These are phyloP conservation scores for Cryptococcus sp. DNA, from an alignment of 1,284 basidiomycete genomes.

Conservation along the genomic window DNA sequence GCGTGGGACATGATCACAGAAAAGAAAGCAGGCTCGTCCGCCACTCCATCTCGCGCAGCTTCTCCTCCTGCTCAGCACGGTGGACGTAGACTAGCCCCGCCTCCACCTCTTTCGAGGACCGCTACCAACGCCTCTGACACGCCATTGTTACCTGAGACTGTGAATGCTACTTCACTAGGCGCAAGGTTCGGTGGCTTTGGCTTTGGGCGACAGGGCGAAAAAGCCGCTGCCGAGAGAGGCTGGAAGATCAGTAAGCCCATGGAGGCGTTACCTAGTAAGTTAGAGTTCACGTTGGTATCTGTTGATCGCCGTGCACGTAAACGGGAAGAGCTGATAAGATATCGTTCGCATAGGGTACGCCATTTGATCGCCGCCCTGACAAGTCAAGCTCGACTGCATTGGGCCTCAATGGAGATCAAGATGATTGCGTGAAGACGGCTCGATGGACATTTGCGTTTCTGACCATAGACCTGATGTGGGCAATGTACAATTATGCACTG, in stretches of 20 bases:
- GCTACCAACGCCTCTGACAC: conserved; percentile 25
- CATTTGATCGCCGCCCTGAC: neutral
- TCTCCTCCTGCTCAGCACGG: neutral
- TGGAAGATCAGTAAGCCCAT: conserved; percentile 43
- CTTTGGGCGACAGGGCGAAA: conserved; percentile 74
- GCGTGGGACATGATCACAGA: conserved; percentile 47
- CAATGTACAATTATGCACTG: too few species aligned
- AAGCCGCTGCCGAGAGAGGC: conserved; percentile 66
- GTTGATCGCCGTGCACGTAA: neutral
- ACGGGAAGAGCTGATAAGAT: neutral
- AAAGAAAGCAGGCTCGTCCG: conserved; percentile 14
- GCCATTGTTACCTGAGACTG: conserved; percentile 29
- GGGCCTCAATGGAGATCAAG: too few species aligned
- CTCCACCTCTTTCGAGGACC: conserved; percentile 12
- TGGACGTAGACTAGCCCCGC: neutral
- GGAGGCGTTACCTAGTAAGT: conserved; percentile 45
- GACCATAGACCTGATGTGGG: too few species aligned
- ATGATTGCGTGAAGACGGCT: too few species aligned
- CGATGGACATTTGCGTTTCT: too few species aligned
- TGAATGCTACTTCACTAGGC: conserved; percentile 29
- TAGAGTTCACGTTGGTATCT: neutral
- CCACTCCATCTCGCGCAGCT: neutral
- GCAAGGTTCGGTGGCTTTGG: conserved; percentile 60
- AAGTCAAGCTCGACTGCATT: too few species aligned
- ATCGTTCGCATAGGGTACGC: neutral